Base-by-base conservation (phyloP, 805 yeast species). In the Wickerhamiella nectarea region DNA sequence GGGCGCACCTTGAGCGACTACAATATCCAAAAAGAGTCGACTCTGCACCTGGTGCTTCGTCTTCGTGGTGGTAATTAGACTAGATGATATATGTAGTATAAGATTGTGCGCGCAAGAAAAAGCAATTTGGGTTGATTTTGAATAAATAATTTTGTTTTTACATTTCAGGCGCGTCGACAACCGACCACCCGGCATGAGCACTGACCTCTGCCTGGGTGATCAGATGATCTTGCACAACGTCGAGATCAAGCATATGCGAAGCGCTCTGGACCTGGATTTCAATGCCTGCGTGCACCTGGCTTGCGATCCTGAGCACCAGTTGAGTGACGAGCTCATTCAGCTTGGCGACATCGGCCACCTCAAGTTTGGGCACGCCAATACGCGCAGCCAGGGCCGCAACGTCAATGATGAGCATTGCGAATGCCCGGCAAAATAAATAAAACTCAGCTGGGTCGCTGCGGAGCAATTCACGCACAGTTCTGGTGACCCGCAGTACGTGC, bases 21-120 rank as follows among this genome's bases (percentile, higher is more conserved):
- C 94, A 89, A 89, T 85, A 91, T 89, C 74, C 97, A 89, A 75
- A 89, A 89, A 82, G 98, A 89, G 77, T 89, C 98, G 52, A 89
- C 98, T 55, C 71, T 89, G 52, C 96, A 87, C 69, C 77, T 87
- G 70, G 95, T 87, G 60, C 75, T 87, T 55, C 87, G 95, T 80
- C 80, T 86, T 71, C 84, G 95, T 78, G 95, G 93, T 77, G 93
- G 94, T 77, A 9, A 17, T 9, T 34, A 14, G 61, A 74, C 74
- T 75, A n/a, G n/a, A n/a, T n/a, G n/a, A n/a, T n/a, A n/a, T n/a
- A n/a, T n/a, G n/a, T n/a, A n/a, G 28, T 25, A 25, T 25, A 10
- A 25, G 9, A 11, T 11, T 25, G 28, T 25, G n/a, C 28, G 10
- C n/a, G n/a, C n/a, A n/a, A n/a, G n/a, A n/a, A n/a, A n/a, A n/a